These are phyloP conservation scores for Akanthomyces lecanii DNA, from an alignment of 2,329 filamentous ascomycete species.

Conservation along the genomic window DNA sequence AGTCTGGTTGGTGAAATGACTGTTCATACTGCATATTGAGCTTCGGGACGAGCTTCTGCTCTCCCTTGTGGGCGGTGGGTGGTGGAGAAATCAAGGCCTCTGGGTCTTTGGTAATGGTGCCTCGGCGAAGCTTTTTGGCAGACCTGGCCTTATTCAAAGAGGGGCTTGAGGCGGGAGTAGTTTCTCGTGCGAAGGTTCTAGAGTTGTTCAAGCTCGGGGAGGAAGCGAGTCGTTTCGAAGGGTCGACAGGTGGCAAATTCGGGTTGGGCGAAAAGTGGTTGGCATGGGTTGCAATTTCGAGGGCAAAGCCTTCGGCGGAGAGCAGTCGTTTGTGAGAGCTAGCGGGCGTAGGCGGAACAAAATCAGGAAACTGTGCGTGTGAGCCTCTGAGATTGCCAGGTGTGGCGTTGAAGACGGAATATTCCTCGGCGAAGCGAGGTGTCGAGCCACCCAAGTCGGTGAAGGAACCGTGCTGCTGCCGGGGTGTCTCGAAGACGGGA, in stretches of 20 bases:
- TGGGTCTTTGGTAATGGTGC: conserved; percentile 34
- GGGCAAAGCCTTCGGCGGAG: conserved; percentile 46
- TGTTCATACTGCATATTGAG: conserved; percentile 57
- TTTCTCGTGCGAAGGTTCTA: conserved; percentile 28
- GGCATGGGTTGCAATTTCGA: conserved; percentile 56
- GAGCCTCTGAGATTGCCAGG: conserved; percentile 52
- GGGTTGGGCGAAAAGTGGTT: conserved; percentile 55
- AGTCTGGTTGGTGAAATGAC: conserved; percentile 48
- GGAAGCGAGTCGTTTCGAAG: conserved; percentile 53
- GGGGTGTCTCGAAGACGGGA: conserved; percentile 55
- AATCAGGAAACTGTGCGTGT: conserved; percentile 42
- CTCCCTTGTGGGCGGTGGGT: conserved; percentile 51
- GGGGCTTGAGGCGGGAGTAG: conserved; percentile 27
- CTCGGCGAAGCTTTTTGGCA: conserved; percentile 44
- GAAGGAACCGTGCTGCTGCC: conserved; percentile 42
- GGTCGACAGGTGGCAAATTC: conserved; percentile 56
- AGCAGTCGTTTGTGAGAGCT: conserved; percentile 45
- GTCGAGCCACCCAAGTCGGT: conserved; percentile 52
- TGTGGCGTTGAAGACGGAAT: conserved; percentile 62
- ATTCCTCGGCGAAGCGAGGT: conserved; percentile 60
- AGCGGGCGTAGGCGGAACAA: conserved; percentile 35
- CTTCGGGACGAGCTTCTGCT: conserved; percentile 52
- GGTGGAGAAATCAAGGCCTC: conserved; percentile 54
- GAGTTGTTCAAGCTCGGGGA: conserved; percentile 46
- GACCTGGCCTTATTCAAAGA: conserved; percentile 27